Evolutionary conservation across 2,329 filamentous ascomycete species (phyloP).

Genomic region (Arthrobotrys entomopaga): DNA sequence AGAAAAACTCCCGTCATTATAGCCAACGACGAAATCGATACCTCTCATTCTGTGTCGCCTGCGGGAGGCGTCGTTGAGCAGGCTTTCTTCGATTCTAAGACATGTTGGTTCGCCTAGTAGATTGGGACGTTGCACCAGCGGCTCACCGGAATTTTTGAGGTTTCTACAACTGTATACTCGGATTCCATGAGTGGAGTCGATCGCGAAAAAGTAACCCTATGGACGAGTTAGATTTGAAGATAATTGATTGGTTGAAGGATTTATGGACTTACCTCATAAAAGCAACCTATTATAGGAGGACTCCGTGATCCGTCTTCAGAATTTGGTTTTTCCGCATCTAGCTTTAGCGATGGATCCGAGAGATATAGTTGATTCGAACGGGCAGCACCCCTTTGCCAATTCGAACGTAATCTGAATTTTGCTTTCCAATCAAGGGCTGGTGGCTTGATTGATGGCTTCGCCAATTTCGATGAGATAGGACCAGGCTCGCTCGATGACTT

Average conservation of each 20-base stretch:
- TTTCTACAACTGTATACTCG: constrained; percentile 27
- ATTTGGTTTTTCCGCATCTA: neutral
- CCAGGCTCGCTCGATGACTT: constrained; percentile 37
- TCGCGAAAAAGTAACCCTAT: constrained; percentile 47
- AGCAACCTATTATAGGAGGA: constrained; percentile 32
- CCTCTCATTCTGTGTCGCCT: constrained; percentile 12
- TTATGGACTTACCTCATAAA: constrained; percentile 32
- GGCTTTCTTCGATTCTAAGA: constrained; percentile 36
- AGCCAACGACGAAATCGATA: constrained; percentile 48
- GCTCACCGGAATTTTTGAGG: neutral
- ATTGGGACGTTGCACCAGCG: constrained; percentile 6
- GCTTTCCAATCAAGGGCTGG: constrained; percentile 81
- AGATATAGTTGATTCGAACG: constrained; percentile 14
- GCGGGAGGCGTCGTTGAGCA: constrained; percentile 28
- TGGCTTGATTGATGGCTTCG: constrained; percentile 66
- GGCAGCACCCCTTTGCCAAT: constrained; percentile 76
- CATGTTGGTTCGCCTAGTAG: constrained; percentile 34
- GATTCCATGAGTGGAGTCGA: constrained; percentile 29
- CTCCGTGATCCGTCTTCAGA: neutral
- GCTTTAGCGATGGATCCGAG: neutral
- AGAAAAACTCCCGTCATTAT: constrained; percentile 19
- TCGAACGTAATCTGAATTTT: constrained; percentile 87
- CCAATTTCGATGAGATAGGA: constrained; percentile 14
- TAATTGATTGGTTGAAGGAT: no score
- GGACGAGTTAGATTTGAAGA: constrained; percentile 5